Conservation (phyloP, 495 filamentous ascomycete species). For the Annulohypoxylon nitens region DNA sequence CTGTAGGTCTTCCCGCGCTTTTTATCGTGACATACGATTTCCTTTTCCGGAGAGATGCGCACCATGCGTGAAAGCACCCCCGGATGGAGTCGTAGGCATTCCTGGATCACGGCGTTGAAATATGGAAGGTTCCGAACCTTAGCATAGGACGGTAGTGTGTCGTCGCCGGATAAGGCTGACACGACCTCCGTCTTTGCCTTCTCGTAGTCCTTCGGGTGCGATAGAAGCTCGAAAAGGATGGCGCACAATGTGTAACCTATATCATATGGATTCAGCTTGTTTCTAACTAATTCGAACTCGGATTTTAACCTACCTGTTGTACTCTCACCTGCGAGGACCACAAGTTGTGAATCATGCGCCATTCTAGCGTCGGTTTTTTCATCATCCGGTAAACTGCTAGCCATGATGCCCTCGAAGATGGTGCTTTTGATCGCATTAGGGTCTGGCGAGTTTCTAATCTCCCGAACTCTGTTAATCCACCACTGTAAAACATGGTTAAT, state of each 20-base stretch:
- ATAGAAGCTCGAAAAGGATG: slow-evolving; percentile 58
- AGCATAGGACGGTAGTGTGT: slow-evolving; percentile 42
- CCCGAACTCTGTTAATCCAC: slow-evolving; percentile 10
- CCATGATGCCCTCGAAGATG: slow-evolving; percentile 56
- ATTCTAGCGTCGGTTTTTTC: slow-evolving; percentile 54
- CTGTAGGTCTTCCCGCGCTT: not conserved
- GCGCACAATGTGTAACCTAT: slow-evolving; percentile 44
- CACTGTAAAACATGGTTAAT: slow-evolving; percentile 2
- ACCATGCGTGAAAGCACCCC: slow-evolving; percentile 57
- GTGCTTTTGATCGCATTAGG: slow-evolving; percentile 31
- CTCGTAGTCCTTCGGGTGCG: slow-evolving; percentile 30
- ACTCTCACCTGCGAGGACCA: slow-evolving; percentile 59
- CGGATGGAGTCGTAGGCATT: slow-evolving; percentile 61
- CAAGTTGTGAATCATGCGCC: slow-evolving; percentile 54
- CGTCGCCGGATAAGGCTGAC: slow-evolving; percentile 42
- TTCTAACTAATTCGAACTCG: no score
- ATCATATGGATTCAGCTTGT: not conserved
- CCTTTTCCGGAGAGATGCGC: slow-evolving; percentile 40
- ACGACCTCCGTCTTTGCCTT: slow-evolving; percentile 50
- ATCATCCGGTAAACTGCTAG: slow-evolving; percentile 55
- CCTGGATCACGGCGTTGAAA: slow-evolving; percentile 60
- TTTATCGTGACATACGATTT: slow-evolving; percentile 20
- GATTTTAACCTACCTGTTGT: slow-evolving; percentile 49
- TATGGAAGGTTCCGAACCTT: not conserved
- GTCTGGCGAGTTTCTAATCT: slow-evolving; percentile 12